Percentiles rank a stretch among this genome's conserved stretches.
Conservation (phyloP, 2,329 filamentous ascomycete genomes). For the Arthrobotrys megalospora region DNA sequence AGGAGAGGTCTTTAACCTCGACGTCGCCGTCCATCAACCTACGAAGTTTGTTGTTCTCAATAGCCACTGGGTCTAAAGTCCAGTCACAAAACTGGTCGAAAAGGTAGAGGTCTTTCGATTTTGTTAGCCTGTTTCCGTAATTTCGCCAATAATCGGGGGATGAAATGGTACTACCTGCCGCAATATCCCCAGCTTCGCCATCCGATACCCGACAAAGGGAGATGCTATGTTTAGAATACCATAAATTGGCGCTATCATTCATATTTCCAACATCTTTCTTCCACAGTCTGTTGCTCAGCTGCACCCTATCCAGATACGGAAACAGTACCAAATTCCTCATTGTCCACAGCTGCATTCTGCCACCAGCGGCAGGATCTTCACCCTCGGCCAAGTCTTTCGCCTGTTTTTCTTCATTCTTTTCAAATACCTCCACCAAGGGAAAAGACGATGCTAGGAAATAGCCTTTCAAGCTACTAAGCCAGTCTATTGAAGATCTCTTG, state of each 20-base stretch:
- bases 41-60: neutral
- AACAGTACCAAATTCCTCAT: neutral
- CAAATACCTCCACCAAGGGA: neutral
- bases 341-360: neutral
- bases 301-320: neutral
- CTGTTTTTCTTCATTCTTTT: neutral
- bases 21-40: neutral
- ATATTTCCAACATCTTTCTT: neutral
- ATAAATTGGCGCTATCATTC: neutral
- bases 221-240: constrained; percentile 12
- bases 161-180: neutral
- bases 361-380: neutral
- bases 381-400: neutral
- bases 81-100: constrained; percentile 3
- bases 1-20: neutral
- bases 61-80: neutral
- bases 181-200: neutral
- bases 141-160: neutral
- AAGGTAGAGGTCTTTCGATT: neutral
- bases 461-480: neutral
- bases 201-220: neutral
- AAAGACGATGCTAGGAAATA: neutral
- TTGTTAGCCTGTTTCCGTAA: neutral
- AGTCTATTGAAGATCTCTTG: neutral
- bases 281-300: neutral